phyloP scores from a whole-genome alignment of 108 stramenopile genomes.

The Cylindrotheca fusiformis region DNA sequence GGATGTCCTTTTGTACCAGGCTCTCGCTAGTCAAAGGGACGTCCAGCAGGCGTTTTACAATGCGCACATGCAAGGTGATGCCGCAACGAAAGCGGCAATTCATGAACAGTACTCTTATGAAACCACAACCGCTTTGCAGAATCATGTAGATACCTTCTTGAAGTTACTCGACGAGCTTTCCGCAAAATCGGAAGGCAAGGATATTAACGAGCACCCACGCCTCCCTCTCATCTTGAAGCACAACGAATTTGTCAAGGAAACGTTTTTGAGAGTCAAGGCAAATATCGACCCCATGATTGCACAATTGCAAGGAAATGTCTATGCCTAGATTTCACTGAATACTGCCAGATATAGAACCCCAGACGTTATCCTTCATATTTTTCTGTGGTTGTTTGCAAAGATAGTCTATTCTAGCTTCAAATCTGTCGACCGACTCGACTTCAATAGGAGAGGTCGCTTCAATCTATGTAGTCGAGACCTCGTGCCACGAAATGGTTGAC shows the following conservation, averaged over 20 bases:
- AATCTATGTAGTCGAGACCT: too few relatives aligned
- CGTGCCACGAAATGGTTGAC: too few relatives aligned
- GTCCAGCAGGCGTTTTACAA: conserved; percentile 52
- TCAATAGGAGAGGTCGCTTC: too few relatives aligned
- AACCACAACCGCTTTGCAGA: conserved; percentile 44
- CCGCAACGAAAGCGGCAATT: conserved; percentile 40
- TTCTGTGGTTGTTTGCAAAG: too few relatives aligned
- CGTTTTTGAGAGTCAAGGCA: conserved; percentile 46
- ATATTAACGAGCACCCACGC: conserved; percentile 26
- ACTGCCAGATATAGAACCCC: too few relatives aligned
- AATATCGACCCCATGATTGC: not conserved
- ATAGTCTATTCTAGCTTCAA: too few relatives aligned
- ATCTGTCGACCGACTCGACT: too few relatives aligned
- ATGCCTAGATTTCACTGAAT: not conserved
- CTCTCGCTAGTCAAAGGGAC: not conserved
- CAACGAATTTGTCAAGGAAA: conserved; percentile 60
- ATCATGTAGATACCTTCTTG: conserved; percentile 58
- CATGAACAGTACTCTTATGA: conserved; percentile 54
- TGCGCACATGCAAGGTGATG: conserved; percentile 48
- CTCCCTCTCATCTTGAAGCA: conserved; percentile 62
- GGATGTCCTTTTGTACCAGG: conserved; percentile 57
- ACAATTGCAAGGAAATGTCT: not conserved
- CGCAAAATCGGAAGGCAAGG: conserved; percentile 33
- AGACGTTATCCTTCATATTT: too few relatives aligned
- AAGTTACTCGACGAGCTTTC: conserved; percentile 41